phyloP scores from a whole-genome alignment of 495 filamentous ascomycete species.

The Margaritispora aquatica region DNA sequence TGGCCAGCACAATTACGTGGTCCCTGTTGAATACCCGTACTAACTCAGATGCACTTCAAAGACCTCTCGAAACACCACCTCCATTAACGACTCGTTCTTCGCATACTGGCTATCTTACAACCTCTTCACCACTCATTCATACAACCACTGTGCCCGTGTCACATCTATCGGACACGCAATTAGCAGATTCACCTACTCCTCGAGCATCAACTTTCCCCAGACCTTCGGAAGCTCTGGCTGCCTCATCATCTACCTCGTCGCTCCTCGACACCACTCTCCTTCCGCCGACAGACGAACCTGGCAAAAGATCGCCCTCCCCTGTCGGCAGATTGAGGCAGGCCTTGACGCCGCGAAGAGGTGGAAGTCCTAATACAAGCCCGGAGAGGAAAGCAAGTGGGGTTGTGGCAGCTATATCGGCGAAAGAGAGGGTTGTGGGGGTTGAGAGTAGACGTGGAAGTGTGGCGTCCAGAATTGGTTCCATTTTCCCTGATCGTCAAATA shows the following conservation, averaged over 20 bases:
- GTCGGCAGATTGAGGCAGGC: slow-evolving; percentile 39
- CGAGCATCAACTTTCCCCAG: slow-evolving; percentile 15
- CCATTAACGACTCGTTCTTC: slow-evolving; percentile 64
- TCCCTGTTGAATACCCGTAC: slow-evolving; percentile 3
- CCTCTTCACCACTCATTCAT: slow-evolving; percentile 74
- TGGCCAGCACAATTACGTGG: slow-evolving; percentile 9
- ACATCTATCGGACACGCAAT: slow-evolving; percentile 1
- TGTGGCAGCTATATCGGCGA: background rate
- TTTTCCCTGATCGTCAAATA: slow-evolving; percentile 16
- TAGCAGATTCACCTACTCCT: slow-evolving; percentile 15
- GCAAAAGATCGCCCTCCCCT: slow-evolving; percentile 38
- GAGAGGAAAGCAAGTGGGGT: slow-evolving; percentile 25
- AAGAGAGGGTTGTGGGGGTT: slow-evolving; percentile 1
- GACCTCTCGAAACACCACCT: slow-evolving; percentile 45
- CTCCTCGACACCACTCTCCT: slow-evolving; percentile 26
- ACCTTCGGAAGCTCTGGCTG: slow-evolving; percentile 14
- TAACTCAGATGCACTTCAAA: slow-evolving; percentile 3
- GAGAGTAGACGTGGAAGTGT: slow-evolving; percentile 19
- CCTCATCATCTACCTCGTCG: slow-evolving; percentile 18
- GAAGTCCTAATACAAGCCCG: slow-evolving; percentile 34
- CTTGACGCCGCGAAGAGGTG: slow-evolving; percentile 26
- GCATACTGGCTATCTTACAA: slow-evolving; percentile 73
- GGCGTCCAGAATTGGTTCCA: slow-evolving; percentile 20
- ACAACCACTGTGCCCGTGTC: slow-evolving; percentile 27
- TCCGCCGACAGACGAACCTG: slow-evolving; percentile 28